phyloP scores from a whole-genome alignment of 75 land plant species.

The Chamaecyparis obtusa region DNA sequence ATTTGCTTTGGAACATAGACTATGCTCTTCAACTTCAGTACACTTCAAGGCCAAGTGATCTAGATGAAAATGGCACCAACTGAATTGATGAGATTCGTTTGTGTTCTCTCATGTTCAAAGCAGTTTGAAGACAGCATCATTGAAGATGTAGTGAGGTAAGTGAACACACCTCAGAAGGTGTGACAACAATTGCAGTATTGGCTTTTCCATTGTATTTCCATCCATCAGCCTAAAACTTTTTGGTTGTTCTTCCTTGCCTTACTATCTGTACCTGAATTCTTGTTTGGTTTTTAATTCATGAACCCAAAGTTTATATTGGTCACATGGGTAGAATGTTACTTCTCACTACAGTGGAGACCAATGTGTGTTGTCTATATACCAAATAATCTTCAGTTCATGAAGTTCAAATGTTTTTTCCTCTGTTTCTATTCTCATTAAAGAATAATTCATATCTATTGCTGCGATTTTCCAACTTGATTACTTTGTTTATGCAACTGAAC shows the following conservation, averaged over 20 bases:
- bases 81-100: constrained; percentile 25
- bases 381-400: neutral
- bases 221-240: neutral
- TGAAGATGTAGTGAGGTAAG: neutral
- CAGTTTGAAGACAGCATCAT: constrained; percentile 39
- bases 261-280: neutral
- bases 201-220: neutral
- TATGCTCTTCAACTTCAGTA: constrained; percentile 83
- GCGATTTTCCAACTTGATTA: neutral
- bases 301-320: neutral
- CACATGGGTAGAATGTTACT: neutral
- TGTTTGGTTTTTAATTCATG: neutral
- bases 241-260: neutral
- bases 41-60: constrained; percentile 26
- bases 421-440: neutral
- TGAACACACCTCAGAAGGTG: too few relatives aligned
- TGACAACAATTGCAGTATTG: too few relatives aligned
- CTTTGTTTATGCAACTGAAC: neutral
- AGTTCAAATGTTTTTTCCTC: neutral
- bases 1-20: constrained; percentile 85
- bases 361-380: neutral
- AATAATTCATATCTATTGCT: neutral
- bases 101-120: constrained; percentile 17
- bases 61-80: constrained; percentile 22
- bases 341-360: neutral